Evolutionary conservation across 2,329 filamentous ascomycete genomes (phyloP).

Genomic region (Colletotrichum sp.): DNA sequence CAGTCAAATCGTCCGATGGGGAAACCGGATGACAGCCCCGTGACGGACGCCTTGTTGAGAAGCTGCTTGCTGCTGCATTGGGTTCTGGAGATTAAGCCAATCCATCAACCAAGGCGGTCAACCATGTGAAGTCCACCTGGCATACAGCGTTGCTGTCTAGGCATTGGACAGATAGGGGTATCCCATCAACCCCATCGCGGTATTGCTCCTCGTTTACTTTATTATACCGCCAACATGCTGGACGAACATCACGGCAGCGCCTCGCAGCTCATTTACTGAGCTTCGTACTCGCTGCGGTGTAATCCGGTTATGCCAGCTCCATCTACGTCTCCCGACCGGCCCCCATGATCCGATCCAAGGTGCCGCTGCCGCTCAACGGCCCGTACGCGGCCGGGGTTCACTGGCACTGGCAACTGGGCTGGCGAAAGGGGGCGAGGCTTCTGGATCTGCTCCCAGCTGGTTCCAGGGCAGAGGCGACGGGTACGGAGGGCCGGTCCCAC

Average conservation of each 20-base stretch:
- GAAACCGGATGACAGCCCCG: not conserved
- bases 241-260: conserved; percentile 9
- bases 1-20: not conserved
- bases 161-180: not conserved
- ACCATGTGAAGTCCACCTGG: not conserved
- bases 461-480: conserved; percentile 4
- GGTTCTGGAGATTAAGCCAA: not conserved
- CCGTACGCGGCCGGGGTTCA: not conserved
- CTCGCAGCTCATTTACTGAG: not conserved
- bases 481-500: not conserved
- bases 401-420: not conserved
- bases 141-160: not conserved
- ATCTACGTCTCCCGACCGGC: not conserved
- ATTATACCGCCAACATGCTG: not conserved
- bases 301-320: not conserved
- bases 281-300: conserved; percentile 6
- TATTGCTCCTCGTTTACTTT: not conserved
- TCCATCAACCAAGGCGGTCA: not conserved
- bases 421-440: not conserved
- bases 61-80: not conserved
- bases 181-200: not conserved
- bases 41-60: not conserved
- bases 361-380: conserved; percentile 11
- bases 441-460: not conserved
- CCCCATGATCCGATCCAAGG: conserved; percentile 8